Evolutionary conservation across 2,329 filamentous ascomycete species (phyloP), one percentile per base, ranked within the genome.

Genomic region (Elsinoe necatrix): DNA sequence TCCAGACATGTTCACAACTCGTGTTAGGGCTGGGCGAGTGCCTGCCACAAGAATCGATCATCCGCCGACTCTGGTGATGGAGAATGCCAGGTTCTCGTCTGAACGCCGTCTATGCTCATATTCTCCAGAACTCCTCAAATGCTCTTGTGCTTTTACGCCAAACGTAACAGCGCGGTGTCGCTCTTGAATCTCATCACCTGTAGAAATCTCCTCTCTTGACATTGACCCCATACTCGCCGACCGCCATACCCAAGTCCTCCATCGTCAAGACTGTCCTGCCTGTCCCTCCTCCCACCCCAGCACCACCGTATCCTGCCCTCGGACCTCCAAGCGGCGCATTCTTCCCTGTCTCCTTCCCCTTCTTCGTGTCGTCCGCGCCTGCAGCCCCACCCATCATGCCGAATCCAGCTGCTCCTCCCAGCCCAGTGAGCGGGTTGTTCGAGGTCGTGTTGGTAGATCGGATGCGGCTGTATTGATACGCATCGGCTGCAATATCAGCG

Each of bases 181-280:
- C n/a, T n/a, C n/a, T n/a, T 18, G 2, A 9, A 55, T 18, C 3
- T n/a, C 20, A 21, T 76, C 70, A 96, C 65, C 91, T 81, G 71
- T 98, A 98, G 69, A 97, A 98, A 75, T 98, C 93, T 67, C 92
- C 91, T 62, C 93, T 81, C 82, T 95, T 97, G 55, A 97, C 87
- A 69, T 95, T 98, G 54, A 98, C 90, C 1, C 93, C 93, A 69
- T 97, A 98, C 77, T 98, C 93, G 29, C 88, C 88, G 27, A 97
- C 92, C 1, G 93, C 93, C 90, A 97, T 97, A 14, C 93, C 93
- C 65, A 98, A 72, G 71, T 98, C 93, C 73, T 98, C 93, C 93
- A 98, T 97, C 0, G 93, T 97, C 60, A 98, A 77, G 56, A 98
- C 92, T 16, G 93, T 96, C 61, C 90, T 80, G 61, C 95, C 95